Percentiles rank a stretch among this genome's conserved stretches.
Conservation (phyloP, 768 basidiomycete genomes). For the Rhizopogon sp. region DNA sequence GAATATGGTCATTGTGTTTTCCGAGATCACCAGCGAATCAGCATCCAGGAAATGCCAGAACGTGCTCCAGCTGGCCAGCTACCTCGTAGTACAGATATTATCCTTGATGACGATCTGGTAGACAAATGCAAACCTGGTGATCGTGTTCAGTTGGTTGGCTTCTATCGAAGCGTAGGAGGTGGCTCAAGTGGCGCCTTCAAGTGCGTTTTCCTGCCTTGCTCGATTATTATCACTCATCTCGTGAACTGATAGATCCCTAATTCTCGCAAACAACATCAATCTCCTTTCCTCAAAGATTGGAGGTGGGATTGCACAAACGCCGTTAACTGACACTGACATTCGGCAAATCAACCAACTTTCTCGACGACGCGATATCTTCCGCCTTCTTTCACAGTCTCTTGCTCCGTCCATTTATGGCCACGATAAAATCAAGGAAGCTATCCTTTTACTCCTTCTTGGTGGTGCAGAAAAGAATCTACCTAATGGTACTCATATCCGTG, state of each 20-base stretch:
- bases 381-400: constrained; percentile 86
- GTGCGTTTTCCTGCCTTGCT: constrained; percentile 35
- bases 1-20: constrained; percentile 92
- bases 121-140: constrained; percentile 98
- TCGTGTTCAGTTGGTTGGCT: constrained; percentile 92
- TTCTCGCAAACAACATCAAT: constrained; percentile 94
- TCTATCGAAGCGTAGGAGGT: constrained; percentile 91
- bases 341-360: constrained; percentile 92
- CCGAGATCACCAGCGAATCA: constrained; percentile 94
- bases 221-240: constrained; percentile 9
- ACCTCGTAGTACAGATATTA: constrained; percentile 93
- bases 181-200: constrained; percentile 92
- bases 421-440: constrained; percentile 91
- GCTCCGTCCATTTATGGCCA: constrained; percentile 98
- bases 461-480: constrained; percentile 97
- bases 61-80: constrained; percentile 96
- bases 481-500: constrained; percentile 98
- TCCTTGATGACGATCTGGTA: constrained; percentile 93
- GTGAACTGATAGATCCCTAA: constrained; percentile 62
- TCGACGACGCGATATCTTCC: constrained; percentile 83
- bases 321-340: constrained; percentile 90
- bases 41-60: constrained; percentile 99
- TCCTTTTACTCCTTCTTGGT: constrained; percentile 88
- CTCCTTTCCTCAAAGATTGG: constrained; percentile 92
- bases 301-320: constrained; percentile 90